Evolutionary conservation across 2,329 filamentous ascomycete species (phyloP).

Genomic region (Seiridium unicorne): DNA sequence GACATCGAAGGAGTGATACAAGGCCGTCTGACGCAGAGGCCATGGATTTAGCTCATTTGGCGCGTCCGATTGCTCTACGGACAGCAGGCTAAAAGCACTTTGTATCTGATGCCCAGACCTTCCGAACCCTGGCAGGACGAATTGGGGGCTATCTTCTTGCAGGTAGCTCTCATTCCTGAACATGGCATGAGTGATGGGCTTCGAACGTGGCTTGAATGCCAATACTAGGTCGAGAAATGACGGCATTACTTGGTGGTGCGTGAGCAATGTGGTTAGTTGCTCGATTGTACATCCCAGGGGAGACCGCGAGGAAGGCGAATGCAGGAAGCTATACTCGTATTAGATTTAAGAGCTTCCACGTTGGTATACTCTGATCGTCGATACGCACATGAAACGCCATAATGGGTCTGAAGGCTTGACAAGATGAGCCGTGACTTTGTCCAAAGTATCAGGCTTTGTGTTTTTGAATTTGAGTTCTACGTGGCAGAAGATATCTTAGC

Average conservation of each 20-base stretch:
- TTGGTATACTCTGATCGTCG: slow-evolving; percentile 4
- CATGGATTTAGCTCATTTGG: slow-evolving; percentile 11
- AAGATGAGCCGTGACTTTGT: background rate
- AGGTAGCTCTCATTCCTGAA: slow-evolving; percentile 17
- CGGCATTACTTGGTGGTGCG: slow-evolving; percentile 21
- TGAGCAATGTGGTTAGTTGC: slow-evolving; percentile 15
- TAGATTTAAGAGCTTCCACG: background rate
- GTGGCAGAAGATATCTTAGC: background rate
- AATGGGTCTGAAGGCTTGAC: background rate
- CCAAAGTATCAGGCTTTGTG: background rate
- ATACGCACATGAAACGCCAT: slow-evolving; percentile 11
- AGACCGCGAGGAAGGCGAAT: slow-evolving; percentile 11
- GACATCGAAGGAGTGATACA: slow-evolving; percentile 20
- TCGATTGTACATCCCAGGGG: slow-evolving; percentile 17
- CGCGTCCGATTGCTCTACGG: slow-evolving; percentile 11
- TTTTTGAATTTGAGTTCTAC: background rate
- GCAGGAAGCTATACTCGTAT: slow-evolving; percentile 10
- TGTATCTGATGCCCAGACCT: slow-evolving; percentile 17
- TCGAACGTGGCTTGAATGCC: slow-evolving; percentile 12
- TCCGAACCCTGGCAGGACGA: background rate
- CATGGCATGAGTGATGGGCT: slow-evolving; percentile 9
- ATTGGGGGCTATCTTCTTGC: slow-evolving; percentile 4
- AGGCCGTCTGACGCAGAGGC: slow-evolving; percentile 16
- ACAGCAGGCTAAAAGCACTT: slow-evolving; percentile 18
- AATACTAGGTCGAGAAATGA: slow-evolving; percentile 19